Conservation (phyloP, 2,329 filamentous ascomycete genomes). For the Penicillium hesseltinei region DNA sequence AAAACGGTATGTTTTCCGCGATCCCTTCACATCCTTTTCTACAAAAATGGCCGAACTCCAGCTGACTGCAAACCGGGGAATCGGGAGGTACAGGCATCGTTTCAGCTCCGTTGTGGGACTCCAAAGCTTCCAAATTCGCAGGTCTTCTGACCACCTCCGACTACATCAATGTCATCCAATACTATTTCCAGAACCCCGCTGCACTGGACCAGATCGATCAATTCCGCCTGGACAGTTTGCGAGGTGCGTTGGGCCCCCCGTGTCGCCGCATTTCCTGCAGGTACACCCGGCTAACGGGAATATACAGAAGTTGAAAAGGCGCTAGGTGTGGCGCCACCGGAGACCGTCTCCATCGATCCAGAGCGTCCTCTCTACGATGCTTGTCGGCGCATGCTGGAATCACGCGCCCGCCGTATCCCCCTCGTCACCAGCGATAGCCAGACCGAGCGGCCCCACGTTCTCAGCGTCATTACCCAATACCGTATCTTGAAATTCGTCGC, state of each 20-base stretch:
- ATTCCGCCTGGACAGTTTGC: slow-evolving; percentile 85
- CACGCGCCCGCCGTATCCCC: slow-evolving; percentile 87
- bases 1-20: slow-evolving; percentile 68
- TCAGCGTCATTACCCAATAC: slow-evolving; percentile 97
- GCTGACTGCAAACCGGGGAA: slow-evolving; percentile 21
- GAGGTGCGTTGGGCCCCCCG: slow-evolving; percentile 60
- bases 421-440: slow-evolving; percentile 93
- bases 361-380: slow-evolving; percentile 90
- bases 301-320: slow-evolving; percentile 87
- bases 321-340: slow-evolving; percentile 83
- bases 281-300: slow-evolving; percentile 7
- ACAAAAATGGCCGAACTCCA: slow-evolving; percentile 2
- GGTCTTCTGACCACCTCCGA: slow-evolving; percentile 93
- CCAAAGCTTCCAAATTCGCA: slow-evolving; percentile 85
- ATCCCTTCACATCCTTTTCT: background rate
- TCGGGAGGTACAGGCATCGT: slow-evolving; percentile 71
- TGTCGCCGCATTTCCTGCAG: background rate
- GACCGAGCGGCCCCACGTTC: slow-evolving; percentile 85
- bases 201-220: slow-evolving; percentile 87
- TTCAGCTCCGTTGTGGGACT: slow-evolving; percentile 96
- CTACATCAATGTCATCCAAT: slow-evolving; percentile 98
- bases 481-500: slow-evolving; percentile 98
- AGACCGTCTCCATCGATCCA: slow-evolving; percentile 94
- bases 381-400: slow-evolving; percentile 89
- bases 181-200: slow-evolving; percentile 96